Evolutionary conservation across 2,329 filamentous ascomycete species (phyloP).

Genomic region (Trichoderma sp.): DNA sequence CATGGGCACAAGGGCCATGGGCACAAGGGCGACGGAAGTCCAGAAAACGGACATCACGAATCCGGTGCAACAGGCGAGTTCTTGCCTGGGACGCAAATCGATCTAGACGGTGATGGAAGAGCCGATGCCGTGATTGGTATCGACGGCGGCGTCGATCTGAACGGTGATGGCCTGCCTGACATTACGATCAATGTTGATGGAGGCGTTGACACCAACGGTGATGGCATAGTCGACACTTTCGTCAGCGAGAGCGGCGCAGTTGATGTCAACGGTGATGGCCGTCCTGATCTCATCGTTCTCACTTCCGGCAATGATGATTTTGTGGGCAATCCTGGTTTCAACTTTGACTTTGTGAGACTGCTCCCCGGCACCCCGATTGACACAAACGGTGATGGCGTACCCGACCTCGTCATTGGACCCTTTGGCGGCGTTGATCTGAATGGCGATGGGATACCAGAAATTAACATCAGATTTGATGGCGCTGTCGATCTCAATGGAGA

Average conservation of each 20-base stretch:
- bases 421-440: constrained; percentile 11
- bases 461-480: not conserved
- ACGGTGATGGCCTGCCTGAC: constrained; percentile 12
- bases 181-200: not conserved
- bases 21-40: too few relatives aligned
- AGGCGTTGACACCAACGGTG: constrained; percentile 5
- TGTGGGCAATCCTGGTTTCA: not conserved
- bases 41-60: not conserved
- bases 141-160: constrained; percentile 8
- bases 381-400: constrained; percentile 1
- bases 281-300: not conserved
- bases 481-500: constrained; percentile 16
- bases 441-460: not conserved
- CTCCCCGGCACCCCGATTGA: not conserved
- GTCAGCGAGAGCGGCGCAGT: not conserved
- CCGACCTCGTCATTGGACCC: not conserved
- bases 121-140: not conserved
- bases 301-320: not conserved
- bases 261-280: constrained; percentile 1
- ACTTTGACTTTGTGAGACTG: not conserved
- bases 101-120: constrained; percentile 13
- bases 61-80: not conserved
- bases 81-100: not conserved
- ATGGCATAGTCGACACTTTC: constrained; percentile 4
- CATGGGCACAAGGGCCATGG: too few relatives aligned